phyloP scores from a whole-genome alignment of 2,329 filamentous ascomycete genomes.

The Thermothelomyces thermophilus region DNA sequence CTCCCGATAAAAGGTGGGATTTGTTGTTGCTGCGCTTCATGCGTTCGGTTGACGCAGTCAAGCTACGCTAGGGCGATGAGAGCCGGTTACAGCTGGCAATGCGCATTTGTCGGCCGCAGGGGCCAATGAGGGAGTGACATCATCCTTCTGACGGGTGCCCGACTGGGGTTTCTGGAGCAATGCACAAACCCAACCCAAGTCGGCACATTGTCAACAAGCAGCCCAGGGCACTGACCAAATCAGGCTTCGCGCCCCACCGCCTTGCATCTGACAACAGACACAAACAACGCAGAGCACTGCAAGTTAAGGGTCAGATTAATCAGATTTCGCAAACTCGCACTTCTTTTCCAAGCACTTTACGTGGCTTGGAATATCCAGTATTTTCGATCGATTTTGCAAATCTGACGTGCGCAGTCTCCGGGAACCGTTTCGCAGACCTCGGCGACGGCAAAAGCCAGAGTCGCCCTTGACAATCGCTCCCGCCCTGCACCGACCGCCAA shows the following conservation, averaged over 20 bases:
- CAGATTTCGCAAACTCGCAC: not conserved
- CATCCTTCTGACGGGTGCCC: slow-evolving; percentile 10
- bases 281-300: slow-evolving; percentile 2
- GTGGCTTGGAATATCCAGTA: too few relatives aligned
- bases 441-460: slow-evolving; percentile 3
- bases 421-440: not conserved
- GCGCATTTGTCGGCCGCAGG: slow-evolving; percentile 5
- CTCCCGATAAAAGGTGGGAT: not conserved
- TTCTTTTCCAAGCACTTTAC: not conserved
- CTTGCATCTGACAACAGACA: slow-evolving; percentile 2
- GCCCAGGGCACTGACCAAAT: slow-evolving; percentile 8
- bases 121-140: slow-evolving; percentile 19
- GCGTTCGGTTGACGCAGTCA: slow-evolving; percentile 1
- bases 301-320: not conserved
- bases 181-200: slow-evolving; percentile 9
- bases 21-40: slow-evolving; percentile 3
- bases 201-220: slow-evolving; percentile 24
- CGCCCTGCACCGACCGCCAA: slow-evolving; percentile 21
- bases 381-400: too few relatives aligned
- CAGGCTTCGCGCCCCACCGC: slow-evolving; percentile 9
- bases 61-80: not conserved
- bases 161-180: slow-evolving; percentile 22
- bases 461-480: slow-evolving; percentile 12
- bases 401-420: too few relatives aligned
- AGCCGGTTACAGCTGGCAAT: slow-evolving; percentile 16